phyloP scores from a whole-genome alignment of 306 rosid species.

The Neltuma alba region DNA sequence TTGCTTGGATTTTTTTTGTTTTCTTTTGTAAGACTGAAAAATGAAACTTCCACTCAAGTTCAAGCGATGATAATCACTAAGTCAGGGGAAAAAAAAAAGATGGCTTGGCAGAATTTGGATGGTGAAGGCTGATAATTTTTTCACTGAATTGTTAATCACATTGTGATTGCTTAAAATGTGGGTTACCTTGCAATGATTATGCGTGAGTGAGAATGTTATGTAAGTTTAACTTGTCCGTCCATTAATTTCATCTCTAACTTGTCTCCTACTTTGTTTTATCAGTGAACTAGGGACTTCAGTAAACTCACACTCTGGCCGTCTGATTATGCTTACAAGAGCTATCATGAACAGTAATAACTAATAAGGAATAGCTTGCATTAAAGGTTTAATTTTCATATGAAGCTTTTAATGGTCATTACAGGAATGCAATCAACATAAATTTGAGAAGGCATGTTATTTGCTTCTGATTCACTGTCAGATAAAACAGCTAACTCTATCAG shows the following conservation, averaged over 20 bases:
- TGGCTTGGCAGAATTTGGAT: neutral
- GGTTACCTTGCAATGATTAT: constrained; percentile 27
- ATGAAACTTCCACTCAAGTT: constrained; percentile 3
- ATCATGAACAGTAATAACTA: neutral
- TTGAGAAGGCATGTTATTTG: constrained; percentile 25
- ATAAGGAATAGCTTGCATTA: neutral
- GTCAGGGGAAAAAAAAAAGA: neutral
- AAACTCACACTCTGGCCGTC: neutral
- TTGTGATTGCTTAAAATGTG: constrained; percentile 22
- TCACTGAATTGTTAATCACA: neutral
- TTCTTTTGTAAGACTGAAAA: neutral
- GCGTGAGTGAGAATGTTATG: constrained; percentile 22
- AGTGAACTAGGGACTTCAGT: neutral
- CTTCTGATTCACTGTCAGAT: constrained; percentile 11
- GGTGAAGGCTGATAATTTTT: constrained; percentile 2
- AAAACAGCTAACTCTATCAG: neutral
- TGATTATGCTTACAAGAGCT: constrained; percentile 14
- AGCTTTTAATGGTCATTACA: constrained; percentile 6
- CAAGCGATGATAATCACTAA: constrained; percentile 3
- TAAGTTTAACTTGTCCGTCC: neutral
- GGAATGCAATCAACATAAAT: constrained; percentile 20
- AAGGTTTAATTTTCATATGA: neutral
- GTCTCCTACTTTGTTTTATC: neutral
- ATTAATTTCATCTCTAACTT: neutral
- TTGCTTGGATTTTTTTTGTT: constrained; percentile 9